Evolutionary conservation across 129 eudicot species (phyloP), one percentile per base, ranked within the genome.

Genomic region (Centella asiatica): DNA sequence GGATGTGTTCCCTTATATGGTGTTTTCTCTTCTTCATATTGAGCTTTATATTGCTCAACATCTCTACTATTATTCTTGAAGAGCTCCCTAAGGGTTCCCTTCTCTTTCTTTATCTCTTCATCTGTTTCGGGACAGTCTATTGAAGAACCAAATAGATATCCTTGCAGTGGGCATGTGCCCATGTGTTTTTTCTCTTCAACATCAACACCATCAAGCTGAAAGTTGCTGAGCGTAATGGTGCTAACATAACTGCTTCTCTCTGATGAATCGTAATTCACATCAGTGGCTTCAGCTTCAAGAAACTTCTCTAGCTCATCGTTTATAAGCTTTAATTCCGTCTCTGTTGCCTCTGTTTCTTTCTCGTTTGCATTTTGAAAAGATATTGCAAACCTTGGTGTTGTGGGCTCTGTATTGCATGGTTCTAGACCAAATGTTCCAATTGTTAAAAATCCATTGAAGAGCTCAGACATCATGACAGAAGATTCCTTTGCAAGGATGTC

Each of bases 401-500:
- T 64, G 47, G 87, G 77, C 44, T 82, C 85, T 58, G 75, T 52
- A 42, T 57, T 34, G 26, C 42, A 58, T 55, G 83, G 66, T 42
- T 73, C 82, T 59, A 66, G 52, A 66, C 90, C 93, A 25, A 89
- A 80, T 64, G 97, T 89, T 67, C 90, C 97, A 66, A 89, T 82
- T 66, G 90, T 77, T 32, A 89, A 85, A 70, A 89, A 80, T 48
- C 86, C 88, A 12, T 76, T 83, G 65, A 75, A 80, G 33, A 66
- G 62, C 64, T 77, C 75, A 23, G 54, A 37, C 50, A 39, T 70
- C 70, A 60, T 40, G 36, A 45, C 53, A 52, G 53, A 49, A 17
- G 74, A 25, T 57, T 78, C 80, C 44, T 74, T 70, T 39, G 40
- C 33, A 15, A 24, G 20, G 70, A 48, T 47, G 19, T 64, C 66